Evolutionary conservation across 148 eudicot genomes (phyloP), one percentile per base, ranked within the genome.

Genomic region (Dysphania ambrosioides): DNA sequence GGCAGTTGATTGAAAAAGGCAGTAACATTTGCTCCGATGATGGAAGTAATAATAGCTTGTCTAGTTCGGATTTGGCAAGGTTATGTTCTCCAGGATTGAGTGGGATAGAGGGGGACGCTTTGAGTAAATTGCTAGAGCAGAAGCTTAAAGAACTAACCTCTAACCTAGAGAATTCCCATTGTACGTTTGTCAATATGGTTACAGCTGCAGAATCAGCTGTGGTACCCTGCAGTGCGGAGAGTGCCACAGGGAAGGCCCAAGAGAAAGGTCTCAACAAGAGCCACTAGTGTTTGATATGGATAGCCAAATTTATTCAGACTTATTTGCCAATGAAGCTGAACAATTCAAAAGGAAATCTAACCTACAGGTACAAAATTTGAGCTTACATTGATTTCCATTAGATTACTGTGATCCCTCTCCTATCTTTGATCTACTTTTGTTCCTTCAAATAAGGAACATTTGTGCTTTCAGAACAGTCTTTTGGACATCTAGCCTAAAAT

Each of bases 61-160:
- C 77, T 38, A 76, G 74, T 68, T 71, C 90, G 44, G 93, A 88
- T 68, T 57, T 72, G 71, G 16, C 81, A 61, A 86, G 72, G 73
- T 68, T 84, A 27, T 86, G 89, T 69, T 83, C 87, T 24, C 77
- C 78, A 5, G 83, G 86, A 44, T 34, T 78, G 36, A 90, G 79
- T 74, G 82, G 78, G 40, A 79, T 80, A 61, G 89, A 90, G 59
- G 85, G 86, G 79, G 99, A 92, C 80, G 83, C 92, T 60, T 80
- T 95, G 66, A 90, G 92, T 78, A 69, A 84, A 75, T 82, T 90
- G 84, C 78, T 92, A 77, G 94, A 95, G 81, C 92, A 88, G 82
- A 89, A 92, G 81, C 82, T 94, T 23, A 84, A 84, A 80, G 98
- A 91, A 78, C 72, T 91, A 44, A 83, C 86, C 56, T 77, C 79